Evolutionary conservation across 192 early-diverging fungal species (phyloP), one percentile per base, ranked within the genome.

Genomic region (Allomyces javanicus): DNA sequence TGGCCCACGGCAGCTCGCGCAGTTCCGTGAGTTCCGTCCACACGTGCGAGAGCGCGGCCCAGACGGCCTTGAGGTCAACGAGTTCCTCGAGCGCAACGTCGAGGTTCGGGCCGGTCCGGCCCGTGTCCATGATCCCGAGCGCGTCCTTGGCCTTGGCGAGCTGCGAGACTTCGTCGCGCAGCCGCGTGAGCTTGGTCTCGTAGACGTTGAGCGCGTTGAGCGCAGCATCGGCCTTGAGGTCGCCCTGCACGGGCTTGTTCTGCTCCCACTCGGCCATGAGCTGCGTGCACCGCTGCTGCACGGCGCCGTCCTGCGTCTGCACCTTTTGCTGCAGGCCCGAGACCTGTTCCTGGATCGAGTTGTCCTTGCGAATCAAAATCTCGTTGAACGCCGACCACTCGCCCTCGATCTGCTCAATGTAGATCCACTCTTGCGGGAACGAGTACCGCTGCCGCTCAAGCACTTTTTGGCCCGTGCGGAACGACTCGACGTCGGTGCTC

Each of bases 381-480:
- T 96, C 89, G 71, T 88, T 92, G 66, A 98, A 94, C 4, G 94
- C 88, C 71, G 87, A 89, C 92, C 94, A 97, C 75, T 97, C 97
- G 70, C 94, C 93, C 58, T 93, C 93, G 19, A 97, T 80, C 68
- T 96, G 90, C 64, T 96, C 97, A 43, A 90, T 78, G 72, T 94
- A 90, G 58, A 97, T 72, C 94, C 96, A 98, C 71, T 98, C 93
- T 43, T 67, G 72, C n/a, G 93, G 91, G 74, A 95, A 96, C 73
- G 89, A 86, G 78, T 82, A 99, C 58, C 96, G 80, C 74, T 95
- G 94, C 64, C 88, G 83, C 69, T 96, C 91, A 24, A 99, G 77
- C 58, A 90, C 86, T 61, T 91, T 92, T 78, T 99, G 93, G 21
- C 91, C 89, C 61, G 87, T 76, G 58, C 87, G 83, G 81, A 93